A percentile compares a stretch with the other conserved stretches of the same genome.
Evolutionary conservation across 192 early-diverging fungal genomes (phyloP).

Genomic region (Podila minutissima): DNA sequence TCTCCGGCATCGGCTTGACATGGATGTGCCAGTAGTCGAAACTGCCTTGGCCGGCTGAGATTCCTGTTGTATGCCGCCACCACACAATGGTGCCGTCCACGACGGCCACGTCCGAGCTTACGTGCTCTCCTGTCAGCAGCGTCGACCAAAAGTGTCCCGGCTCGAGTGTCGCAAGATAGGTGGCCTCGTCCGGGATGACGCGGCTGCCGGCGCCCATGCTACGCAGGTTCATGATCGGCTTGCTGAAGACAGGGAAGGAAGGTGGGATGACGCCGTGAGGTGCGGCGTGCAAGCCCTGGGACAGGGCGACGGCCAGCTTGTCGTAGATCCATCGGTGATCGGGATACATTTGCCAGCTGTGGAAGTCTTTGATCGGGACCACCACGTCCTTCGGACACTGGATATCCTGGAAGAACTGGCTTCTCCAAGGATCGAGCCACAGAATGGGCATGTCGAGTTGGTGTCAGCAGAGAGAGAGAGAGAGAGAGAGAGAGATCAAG

Average conservation of each 20-base stretch:
- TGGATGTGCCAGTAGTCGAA: slow-evolving; percentile 10
- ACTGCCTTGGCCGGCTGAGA: background rate
- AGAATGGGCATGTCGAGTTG: background rate
- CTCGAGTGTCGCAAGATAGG: slow-evolving; percentile 1
- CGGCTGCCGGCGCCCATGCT: slow-evolving; percentile 8
- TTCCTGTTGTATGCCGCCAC: slow-evolving; percentile 5
- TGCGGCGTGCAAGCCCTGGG: slow-evolving; percentile 1
- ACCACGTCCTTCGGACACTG: slow-evolving; percentile 1
- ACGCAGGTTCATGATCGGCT: slow-evolving; percentile 7
- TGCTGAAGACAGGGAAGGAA: slow-evolving; percentile 6
- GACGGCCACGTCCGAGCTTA: slow-evolving; percentile 7
- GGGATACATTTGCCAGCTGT: background rate
- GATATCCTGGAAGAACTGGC: slow-evolving; percentile 2
- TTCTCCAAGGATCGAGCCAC: background rate
- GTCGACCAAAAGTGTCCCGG: slow-evolving; percentile 7
- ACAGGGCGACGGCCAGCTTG: slow-evolving; percentile 3
- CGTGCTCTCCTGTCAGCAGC: slow-evolving; percentile 1
- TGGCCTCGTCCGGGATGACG: slow-evolving; percentile 4
- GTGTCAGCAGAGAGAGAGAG: too few species aligned
- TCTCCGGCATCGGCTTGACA: slow-evolving; percentile 3
- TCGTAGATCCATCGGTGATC: slow-evolving; percentile 11
- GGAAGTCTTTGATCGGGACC: slow-evolving; percentile 1
- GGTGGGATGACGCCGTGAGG: slow-evolving; percentile 7
- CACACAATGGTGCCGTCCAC: background rate
- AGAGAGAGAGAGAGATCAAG: too few species aligned